phyloP scores from a whole-genome alignment of 1,139 yeast genomes.

The Yamadazyma jaroonii region DNA sequence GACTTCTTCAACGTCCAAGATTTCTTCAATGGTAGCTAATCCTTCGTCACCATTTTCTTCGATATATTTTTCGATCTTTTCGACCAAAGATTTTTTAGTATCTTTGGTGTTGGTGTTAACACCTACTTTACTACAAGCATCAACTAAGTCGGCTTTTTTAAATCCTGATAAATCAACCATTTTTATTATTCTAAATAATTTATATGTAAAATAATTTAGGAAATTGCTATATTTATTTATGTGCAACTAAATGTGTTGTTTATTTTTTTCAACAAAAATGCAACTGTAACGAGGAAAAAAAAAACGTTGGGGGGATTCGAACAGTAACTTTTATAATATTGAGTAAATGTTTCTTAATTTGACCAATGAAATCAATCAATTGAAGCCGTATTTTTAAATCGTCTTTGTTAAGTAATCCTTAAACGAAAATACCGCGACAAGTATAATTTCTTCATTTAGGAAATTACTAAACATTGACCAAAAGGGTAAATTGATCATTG shows the following conservation, averaged over 20 bases:
- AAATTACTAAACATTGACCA: neutral
- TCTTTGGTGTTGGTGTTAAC: constrained; percentile 35
- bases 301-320: constrained; percentile 1
- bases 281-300: neutral
- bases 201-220: neutral
- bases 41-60: constrained; percentile 38
- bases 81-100: constrained; percentile 42
- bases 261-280: no score
- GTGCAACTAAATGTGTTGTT: no score
- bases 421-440: neutral
- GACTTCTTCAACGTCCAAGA: constrained; percentile 12
- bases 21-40: constrained; percentile 25
- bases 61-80: constrained; percentile 38
- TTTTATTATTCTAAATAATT: no score
- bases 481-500: neutral
- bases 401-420: neutral
- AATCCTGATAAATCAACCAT: constrained; percentile 16
- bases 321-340: neutral
- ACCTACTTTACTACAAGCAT: constrained; percentile 34
- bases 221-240: neutral
- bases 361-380: neutral
- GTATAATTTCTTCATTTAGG: neutral
- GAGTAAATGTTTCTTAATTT: no score
- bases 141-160: constrained; percentile 38
- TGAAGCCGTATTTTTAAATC: neutral